phyloP scores from a whole-genome alignment of 139 green algal species.

The Chlorella sorokiniana region DNA sequence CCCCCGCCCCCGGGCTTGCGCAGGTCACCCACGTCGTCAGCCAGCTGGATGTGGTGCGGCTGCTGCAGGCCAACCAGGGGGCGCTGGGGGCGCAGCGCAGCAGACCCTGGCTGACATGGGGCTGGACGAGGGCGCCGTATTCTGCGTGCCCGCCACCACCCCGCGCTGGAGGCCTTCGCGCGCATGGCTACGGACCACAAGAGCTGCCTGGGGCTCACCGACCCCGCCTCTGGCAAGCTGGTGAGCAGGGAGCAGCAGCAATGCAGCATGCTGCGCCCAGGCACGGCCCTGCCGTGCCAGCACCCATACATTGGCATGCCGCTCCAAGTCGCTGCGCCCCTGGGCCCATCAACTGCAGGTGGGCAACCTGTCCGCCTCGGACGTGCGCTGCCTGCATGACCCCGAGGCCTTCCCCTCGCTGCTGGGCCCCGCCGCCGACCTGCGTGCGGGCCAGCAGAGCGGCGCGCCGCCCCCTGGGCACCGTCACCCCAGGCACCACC shows the following conservation, averaged over 20 bases:
- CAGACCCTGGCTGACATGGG: slow-evolving; percentile 7
- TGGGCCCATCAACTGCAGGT: slow-evolving; percentile 24
- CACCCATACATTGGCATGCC: background rate
- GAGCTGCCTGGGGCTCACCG: background rate
- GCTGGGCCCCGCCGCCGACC: slow-evolving; percentile 26
- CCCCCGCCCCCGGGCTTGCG: background rate
- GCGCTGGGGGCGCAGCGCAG: slow-evolving; percentile 30
- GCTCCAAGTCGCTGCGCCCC: background rate
- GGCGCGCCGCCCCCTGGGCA: background rate
- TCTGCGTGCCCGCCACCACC: slow-evolving; percentile 29
- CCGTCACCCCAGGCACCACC: slow-evolving; percentile 20
- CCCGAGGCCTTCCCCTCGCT: slow-evolving; percentile 36
- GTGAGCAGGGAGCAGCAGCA: slow-evolving; percentile 16
- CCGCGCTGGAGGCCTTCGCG: slow-evolving; percentile 49
- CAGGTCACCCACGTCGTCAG: slow-evolving; percentile 49
- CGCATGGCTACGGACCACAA: slow-evolving; percentile 40
- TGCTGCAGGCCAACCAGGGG: slow-evolving; percentile 46
- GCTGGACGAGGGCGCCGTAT: slow-evolving; percentile 34
- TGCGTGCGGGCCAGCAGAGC: background rate
- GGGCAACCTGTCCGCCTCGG: slow-evolving; percentile 33
- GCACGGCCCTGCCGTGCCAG: background rate
- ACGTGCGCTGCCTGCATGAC: slow-evolving; percentile 26
- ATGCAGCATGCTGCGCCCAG: background rate
- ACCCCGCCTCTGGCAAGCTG: background rate
- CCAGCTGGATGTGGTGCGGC: slow-evolving; percentile 49